Evolutionary conservation across 2,329 filamentous ascomycete genomes (phyloP).

Genomic region (Colletotrichum musae): DNA sequence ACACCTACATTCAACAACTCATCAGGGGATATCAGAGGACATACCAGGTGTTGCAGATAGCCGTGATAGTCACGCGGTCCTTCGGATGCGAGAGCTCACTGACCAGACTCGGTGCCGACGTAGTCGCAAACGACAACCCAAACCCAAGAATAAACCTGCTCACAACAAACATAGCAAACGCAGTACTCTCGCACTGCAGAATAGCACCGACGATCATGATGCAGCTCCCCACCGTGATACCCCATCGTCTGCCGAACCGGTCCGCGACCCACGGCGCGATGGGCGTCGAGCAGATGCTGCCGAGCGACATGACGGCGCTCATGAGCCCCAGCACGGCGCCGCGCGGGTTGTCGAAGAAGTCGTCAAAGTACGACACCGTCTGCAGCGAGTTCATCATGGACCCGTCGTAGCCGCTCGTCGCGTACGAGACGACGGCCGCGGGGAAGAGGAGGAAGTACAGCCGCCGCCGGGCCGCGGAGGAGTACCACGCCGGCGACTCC

Average conservation of each 20-base stretch:
- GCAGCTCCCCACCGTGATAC: constrained; percentile 49
- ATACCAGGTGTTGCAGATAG: constrained; percentile 63
- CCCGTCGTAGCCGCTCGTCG: constrained; percentile 64
- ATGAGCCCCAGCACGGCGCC: constrained; percentile 50
- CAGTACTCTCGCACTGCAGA: constrained; percentile 47
- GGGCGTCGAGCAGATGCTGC: constrained; percentile 56
- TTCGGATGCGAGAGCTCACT: constrained; percentile 68
- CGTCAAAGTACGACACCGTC: constrained; percentile 57
- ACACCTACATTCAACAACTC: too few species aligned
- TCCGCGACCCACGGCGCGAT: constrained; percentile 52
- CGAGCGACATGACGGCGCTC: constrained; percentile 63
- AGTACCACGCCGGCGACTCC: constrained; percentile 49
- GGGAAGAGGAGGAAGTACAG: constrained; percentile 53
- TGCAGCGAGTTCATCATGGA: constrained; percentile 66
- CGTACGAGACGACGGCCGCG: constrained; percentile 52
- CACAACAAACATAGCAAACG: constrained; percentile 65
- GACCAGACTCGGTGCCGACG: constrained; percentile 64
- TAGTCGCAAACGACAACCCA: constrained; percentile 66
- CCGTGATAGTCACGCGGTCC: constrained; percentile 66
- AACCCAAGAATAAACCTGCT: constrained; percentile 68
- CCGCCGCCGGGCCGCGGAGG: constrained; percentile 46
- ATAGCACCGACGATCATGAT: constrained; percentile 51
- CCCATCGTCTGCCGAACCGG: constrained; percentile 49
- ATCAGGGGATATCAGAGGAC: too few species aligned
- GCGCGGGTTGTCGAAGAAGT: constrained; percentile 54